Evolutionary conservation across 2,329 filamentous ascomycete species (phyloP).

Genomic region (Escovopsis sp.): DNA sequence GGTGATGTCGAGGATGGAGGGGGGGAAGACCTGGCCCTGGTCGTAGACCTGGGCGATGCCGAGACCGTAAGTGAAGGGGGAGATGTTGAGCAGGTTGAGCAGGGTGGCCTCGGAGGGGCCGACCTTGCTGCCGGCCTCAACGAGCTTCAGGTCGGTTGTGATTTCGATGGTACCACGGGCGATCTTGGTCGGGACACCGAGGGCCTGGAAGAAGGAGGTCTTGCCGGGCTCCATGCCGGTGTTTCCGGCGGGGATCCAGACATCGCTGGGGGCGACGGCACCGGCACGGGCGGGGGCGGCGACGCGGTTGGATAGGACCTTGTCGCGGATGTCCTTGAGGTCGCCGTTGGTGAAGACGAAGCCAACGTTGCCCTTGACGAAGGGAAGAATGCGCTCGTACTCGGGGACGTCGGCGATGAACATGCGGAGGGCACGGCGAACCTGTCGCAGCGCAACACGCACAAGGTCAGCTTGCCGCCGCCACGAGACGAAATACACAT

Average conservation of each 20-base stretch:
- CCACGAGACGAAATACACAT: no score
- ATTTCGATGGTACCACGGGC: conserved; percentile 99
- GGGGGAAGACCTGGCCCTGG: conserved; percentile 80
- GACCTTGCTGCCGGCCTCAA: conserved; percentile 86
- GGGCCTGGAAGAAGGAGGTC: conserved; percentile 99
- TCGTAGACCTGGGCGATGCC: conserved; percentile 94
- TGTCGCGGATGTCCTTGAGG: conserved; percentile 81
- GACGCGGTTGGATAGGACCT: conserved; percentile 94
- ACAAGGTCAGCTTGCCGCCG: conserved; percentile 9
- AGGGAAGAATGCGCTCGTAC: conserved; percentile 93
- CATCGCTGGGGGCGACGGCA: conserved; percentile 84
- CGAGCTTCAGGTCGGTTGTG: conserved; percentile 91
- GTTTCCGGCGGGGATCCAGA: conserved; percentile 95
- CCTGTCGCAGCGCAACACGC: conserved; percentile 27
- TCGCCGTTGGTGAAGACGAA: conserved; percentile 99
- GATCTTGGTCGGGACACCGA: conserved; percentile 99
- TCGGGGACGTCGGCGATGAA: conserved; percentile 84
- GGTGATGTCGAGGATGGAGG: conserved; percentile 78
- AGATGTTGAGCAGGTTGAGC: conserved; percentile 99
- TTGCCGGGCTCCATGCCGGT: conserved; percentile 99
- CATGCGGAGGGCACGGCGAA: conserved; percentile 93
- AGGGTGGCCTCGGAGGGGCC: conserved; percentile 97
- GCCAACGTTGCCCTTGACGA: conserved; percentile 94
- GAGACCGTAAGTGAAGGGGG: conserved; percentile 99
- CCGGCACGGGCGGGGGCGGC: conserved; percentile 95